Conservation (phyloP, 176 grass and related monocot species). For the Ampelocalamus luodianensis region DNA sequence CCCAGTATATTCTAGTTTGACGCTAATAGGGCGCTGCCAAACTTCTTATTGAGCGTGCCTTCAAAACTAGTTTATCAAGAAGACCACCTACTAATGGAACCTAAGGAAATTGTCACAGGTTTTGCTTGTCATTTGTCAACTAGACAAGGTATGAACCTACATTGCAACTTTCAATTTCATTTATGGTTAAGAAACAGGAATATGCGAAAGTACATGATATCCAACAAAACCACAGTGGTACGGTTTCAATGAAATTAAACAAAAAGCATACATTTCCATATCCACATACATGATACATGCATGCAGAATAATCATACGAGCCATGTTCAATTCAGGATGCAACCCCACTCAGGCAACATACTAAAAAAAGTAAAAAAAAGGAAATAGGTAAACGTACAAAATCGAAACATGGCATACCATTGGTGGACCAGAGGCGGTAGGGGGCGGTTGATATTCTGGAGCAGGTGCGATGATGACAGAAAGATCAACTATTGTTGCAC, state of each 20-base stretch:
- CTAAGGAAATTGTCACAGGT: background rate
- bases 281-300: background rate
- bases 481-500: slow-evolving; percentile 86
- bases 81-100: background rate
- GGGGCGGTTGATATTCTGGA: slow-evolving; percentile 73
- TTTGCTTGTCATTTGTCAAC: background rate
- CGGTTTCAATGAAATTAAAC: background rate
- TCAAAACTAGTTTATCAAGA: background rate
- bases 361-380: background rate
- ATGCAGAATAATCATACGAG: background rate
- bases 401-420: slow-evolving; percentile 37
- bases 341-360: background rate
- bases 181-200: slow-evolving; percentile 13
- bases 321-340: slow-evolving; percentile 18
- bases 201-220: background rate
- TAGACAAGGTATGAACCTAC: background rate
- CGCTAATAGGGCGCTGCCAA: background rate
- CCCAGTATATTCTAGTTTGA: background rate
- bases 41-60: background rate
- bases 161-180: background rate
- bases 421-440: slow-evolving; percentile 57
- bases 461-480: slow-evolving; percentile 81
- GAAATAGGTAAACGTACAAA: background rate
- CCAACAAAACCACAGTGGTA: background rate
- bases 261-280: background rate